Evolutionary conservation across 2,329 filamentous ascomycete genomes (phyloP).

Genomic region (Aureobasidium sp.): DNA sequence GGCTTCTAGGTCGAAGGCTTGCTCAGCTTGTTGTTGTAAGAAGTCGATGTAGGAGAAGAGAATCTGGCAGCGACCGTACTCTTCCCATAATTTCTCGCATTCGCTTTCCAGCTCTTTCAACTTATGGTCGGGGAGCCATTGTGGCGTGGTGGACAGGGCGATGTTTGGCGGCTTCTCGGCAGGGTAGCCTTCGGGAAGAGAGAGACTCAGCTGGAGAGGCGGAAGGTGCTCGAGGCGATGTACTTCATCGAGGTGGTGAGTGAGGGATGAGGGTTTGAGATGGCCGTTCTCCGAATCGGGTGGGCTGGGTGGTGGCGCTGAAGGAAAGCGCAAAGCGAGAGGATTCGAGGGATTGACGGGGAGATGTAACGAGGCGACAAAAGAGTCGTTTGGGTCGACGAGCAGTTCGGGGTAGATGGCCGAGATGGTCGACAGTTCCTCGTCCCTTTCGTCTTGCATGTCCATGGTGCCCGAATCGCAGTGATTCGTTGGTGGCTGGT

Average conservation of each 20-base stretch:
- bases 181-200: constrained; percentile 52
- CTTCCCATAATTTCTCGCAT: constrained; percentile 50
- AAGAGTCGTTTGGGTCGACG: constrained; percentile 40
- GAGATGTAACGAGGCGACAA: constrained; percentile 48
- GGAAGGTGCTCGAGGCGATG: constrained; percentile 42
- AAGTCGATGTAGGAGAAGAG: constrained; percentile 55
- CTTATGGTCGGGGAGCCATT: constrained; percentile 47
- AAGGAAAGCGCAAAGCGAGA: constrained; percentile 37
- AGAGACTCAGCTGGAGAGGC: constrained; percentile 46
- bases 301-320: constrained; percentile 30
- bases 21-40: constrained; percentile 52
- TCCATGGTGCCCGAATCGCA: not conserved
- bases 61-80: constrained; percentile 50
- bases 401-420: constrained; percentile 58
- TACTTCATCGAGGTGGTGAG: not conserved
- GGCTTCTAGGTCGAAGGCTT: constrained; percentile 45
- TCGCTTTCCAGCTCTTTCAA: constrained; percentile 41
- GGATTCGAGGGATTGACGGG: constrained; percentile 49
- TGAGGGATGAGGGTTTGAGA: not conserved
- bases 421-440: constrained; percentile 53
- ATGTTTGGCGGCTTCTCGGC: constrained; percentile 44
- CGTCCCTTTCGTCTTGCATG: constrained; percentile 49
- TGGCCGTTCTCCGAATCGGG: constrained; percentile 33
- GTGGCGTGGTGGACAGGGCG: constrained; percentile 40
- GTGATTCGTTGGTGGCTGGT: not conserved